A percentile compares a stretch with the other conserved stretches of the same genome.
Conservation (phyloP, 352 stramenopile species). For the Phytophthora vignae region DNA sequence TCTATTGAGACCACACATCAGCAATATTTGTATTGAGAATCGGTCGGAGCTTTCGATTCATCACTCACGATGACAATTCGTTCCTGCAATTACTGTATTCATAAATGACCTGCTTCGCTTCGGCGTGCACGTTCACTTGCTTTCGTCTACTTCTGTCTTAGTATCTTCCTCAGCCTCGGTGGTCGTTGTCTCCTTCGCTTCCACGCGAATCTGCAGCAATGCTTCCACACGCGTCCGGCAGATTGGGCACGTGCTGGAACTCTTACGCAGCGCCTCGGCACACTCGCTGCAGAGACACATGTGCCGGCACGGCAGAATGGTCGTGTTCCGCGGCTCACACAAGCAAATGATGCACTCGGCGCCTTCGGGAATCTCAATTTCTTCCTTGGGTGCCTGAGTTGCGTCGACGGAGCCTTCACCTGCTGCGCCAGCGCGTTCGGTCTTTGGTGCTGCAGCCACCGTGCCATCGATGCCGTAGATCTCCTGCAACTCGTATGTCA, state of each 20-base stretch:
- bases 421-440: conserved; percentile 32
- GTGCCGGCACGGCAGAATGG: conserved; percentile 84
- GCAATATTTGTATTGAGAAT: too few relatives aligned
- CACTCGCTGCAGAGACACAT: conserved; percentile 90
- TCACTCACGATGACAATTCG: too few relatives aligned
- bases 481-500: conserved; percentile 90
- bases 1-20: not conserved
- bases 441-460: conserved; percentile 56
- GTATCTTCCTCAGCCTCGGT: conserved; percentile 29
- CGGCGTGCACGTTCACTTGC: not conserved
- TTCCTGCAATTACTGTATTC: not conserved
- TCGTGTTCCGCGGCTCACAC: conserved; percentile 83
- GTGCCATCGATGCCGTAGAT: conserved; percentile 89
- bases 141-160: conserved; percentile 28
- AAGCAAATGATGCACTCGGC: conserved; percentile 91
- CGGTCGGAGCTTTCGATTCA: too few relatives aligned
- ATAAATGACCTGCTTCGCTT: not conserved
- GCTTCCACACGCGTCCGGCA: conserved; percentile 80
- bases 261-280: conserved; percentile 74
- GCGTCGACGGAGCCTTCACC: conserved; percentile 39
- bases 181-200: conserved; percentile 47
- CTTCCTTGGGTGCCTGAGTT: conserved; percentile 39
- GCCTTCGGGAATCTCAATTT: conserved; percentile 77
- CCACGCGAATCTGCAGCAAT: conserved; percentile 82
- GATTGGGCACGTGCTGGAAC: conserved; percentile 82